phyloP scores from a whole-genome alignment of 768 basidiomycete genomes.

The Chlorophyllum brunneum region DNA sequence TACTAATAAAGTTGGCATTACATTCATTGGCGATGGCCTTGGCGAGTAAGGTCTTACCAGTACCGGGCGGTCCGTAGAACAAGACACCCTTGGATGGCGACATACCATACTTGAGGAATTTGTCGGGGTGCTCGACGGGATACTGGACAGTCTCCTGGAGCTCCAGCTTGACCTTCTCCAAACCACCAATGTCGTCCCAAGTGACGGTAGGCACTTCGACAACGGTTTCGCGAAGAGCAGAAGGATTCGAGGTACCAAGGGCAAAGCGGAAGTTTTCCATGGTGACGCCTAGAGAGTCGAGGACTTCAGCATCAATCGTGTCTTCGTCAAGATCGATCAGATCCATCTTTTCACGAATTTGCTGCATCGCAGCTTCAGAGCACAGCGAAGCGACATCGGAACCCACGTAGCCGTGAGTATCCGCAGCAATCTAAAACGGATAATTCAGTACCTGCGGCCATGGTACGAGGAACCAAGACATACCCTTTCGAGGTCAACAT shows the following conservation, averaged over 20 bases:
- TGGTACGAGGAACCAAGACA: constrained; percentile 11
- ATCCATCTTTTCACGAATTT: constrained; percentile 99
- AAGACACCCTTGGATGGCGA: constrained; percentile 98
- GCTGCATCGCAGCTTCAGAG: constrained; percentile 99
- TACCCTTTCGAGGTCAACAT: constrained; percentile 96
- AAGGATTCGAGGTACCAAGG: constrained; percentile 95
- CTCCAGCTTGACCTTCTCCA: constrained; percentile 99
- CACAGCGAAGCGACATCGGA: constrained; percentile 97
- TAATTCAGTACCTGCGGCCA: background rate
- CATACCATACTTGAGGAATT: constrained; percentile 99
- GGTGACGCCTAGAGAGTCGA: constrained; percentile 97
- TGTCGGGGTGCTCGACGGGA: constrained; percentile 99
- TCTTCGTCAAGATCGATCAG: constrained; percentile 94
- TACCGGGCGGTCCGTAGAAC: constrained; percentile 99
- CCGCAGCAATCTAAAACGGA: constrained; percentile 80
- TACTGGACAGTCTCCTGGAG: constrained; percentile 99
- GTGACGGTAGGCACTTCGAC: constrained; percentile 98
- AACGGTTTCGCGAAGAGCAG: constrained; percentile 97
- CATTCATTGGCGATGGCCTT: constrained; percentile 99
- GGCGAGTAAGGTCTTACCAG: constrained; percentile 97
- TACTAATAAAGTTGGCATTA: constrained; percentile 99
- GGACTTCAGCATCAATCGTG: constrained; percentile 98
- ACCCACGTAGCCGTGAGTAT: constrained; percentile 99
- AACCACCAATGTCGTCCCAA: constrained; percentile 99
- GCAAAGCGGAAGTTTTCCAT: constrained; percentile 99